Conservation (phyloP, 192 early-diverging fungal genomes). For the Coemansia sp. region DNA sequence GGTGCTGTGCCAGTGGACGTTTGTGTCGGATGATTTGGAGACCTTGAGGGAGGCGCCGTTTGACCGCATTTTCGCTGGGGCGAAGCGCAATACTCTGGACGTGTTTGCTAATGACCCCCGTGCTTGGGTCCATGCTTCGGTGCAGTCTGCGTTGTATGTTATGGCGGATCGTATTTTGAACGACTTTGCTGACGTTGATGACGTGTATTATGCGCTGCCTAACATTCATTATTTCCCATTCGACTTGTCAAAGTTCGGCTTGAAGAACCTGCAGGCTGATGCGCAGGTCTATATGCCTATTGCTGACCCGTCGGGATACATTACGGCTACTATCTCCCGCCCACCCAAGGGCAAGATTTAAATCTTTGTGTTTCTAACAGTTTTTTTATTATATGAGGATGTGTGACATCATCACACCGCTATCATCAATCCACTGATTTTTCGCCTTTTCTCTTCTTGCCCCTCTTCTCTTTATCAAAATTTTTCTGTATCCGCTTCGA, state of each 20-base stretch:
- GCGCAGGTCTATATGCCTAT: constrained; percentile 73
- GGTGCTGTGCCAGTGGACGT: constrained; percentile 70
- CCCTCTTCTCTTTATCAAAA: constrained; percentile 2
- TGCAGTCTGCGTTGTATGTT: constrained; percentile 77
- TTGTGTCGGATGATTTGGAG: constrained; percentile 7
- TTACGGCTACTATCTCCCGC: constrained; percentile 68
- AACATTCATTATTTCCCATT: constrained; percentile 77
- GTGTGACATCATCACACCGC: background rate
- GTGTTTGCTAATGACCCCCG: constrained; percentile 73
- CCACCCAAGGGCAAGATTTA: constrained; percentile 32
- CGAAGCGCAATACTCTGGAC: constrained; percentile 66
- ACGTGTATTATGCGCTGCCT: constrained; percentile 70
- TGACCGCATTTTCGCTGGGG: constrained; percentile 56
- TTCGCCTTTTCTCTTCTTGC: constrained; percentile 44
- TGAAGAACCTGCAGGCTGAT: constrained; percentile 66
- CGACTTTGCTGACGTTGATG: constrained; percentile 57
- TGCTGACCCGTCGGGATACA: constrained; percentile 71
- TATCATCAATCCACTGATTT: constrained; percentile 16
- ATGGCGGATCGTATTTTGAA: constrained; percentile 68
- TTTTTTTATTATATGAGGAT: constrained; percentile 6
- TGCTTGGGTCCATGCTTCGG: constrained; percentile 64
- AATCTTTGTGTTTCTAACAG: constrained; percentile 18
- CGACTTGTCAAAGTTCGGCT: constrained; percentile 68
- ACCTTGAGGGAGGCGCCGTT: constrained; percentile 49
- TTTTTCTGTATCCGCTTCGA: background rate